phyloP scores from a whole-genome alignment of 2,329 filamentous ascomycete genomes.

The Calonectria hawksworthii region DNA sequence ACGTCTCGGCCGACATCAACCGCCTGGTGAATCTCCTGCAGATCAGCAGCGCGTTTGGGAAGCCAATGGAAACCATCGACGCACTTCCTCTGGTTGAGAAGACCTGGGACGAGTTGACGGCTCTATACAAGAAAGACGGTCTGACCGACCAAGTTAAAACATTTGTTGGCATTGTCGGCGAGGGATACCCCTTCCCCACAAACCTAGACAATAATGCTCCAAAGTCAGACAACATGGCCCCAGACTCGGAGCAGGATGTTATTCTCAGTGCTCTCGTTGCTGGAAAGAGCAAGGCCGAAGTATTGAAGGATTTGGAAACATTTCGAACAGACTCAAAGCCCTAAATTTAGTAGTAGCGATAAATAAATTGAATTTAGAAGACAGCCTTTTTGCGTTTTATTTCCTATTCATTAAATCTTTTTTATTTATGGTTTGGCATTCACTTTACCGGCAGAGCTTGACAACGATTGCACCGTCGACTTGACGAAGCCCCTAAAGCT shows the following conservation, averaged over 20 bases:
- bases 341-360: constrained; percentile 11
- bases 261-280: constrained; percentile 59
- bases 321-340: constrained; percentile 32
- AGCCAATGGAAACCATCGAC: constrained; percentile 74
- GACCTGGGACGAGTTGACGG: constrained; percentile 58
- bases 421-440: background rate
- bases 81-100: constrained; percentile 60
- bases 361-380: background rate
- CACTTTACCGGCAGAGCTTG: background rate
- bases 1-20: constrained; percentile 60
- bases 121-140: constrained; percentile 51
- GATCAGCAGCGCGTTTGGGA: constrained; percentile 73
- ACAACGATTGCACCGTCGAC: constrained; percentile 44
- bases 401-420: background rate
- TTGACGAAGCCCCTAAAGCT: constrained; percentile 89
- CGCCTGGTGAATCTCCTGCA: constrained; percentile 74
- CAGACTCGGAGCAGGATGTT: constrained; percentile 70
- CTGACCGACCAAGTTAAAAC: constrained; percentile 58
- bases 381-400: background rate
- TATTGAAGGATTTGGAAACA: constrained; percentile 56
- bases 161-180: constrained; percentile 64
- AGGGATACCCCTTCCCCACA: constrained; percentile 74
- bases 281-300: constrained; percentile 54
- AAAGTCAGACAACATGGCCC: constrained; percentile 70
- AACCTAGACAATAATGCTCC: constrained; percentile 71